A percentile compares a stretch with the other conserved stretches of the same genome.
These are phyloP conservation scores for Neurospora sp. DNA, from an alignment of 495 filamentous ascomycete genomes.

Conservation along the genomic window DNA sequence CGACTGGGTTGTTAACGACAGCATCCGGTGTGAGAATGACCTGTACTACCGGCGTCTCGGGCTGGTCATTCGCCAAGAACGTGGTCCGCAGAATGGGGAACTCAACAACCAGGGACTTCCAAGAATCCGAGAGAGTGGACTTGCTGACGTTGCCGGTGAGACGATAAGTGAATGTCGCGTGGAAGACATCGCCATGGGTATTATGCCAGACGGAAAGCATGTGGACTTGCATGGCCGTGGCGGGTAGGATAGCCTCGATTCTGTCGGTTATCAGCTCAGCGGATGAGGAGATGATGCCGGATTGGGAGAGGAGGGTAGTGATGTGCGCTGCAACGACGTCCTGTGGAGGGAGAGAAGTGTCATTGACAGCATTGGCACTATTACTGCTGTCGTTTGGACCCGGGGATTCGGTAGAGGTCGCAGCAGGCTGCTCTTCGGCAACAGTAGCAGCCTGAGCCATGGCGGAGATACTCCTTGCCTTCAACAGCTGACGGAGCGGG, in stretches of 20 bases:
- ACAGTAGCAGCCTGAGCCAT: constrained; percentile 26
- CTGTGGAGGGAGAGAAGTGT: background rate
- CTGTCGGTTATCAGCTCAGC: background rate
- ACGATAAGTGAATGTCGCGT: constrained; percentile 51
- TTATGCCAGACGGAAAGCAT: constrained; percentile 62
- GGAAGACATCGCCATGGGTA: constrained; percentile 48
- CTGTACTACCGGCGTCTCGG: constrained; percentile 43
- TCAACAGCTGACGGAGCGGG: constrained; percentile 55
- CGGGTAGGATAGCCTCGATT: constrained; percentile 49
- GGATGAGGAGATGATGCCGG: background rate
- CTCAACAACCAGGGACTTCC: constrained; percentile 43
- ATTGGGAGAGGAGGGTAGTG: background rate
- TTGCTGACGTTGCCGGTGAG: constrained; percentile 23
- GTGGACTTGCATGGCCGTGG: constrained; percentile 60
- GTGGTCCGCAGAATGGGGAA: constrained; percentile 51
- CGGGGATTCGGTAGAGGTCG: background rate
- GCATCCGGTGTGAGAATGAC: constrained; percentile 8
- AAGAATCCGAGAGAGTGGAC: constrained; percentile 36
- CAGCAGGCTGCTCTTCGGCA: background rate
- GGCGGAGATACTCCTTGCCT: constrained; percentile 48
- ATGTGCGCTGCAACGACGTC: background rate
- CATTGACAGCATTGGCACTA: background rate
- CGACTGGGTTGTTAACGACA: background rate
- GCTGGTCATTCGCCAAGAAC: constrained; percentile 40
- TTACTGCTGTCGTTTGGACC: background rate